Evolutionary conservation across 2,329 filamentous ascomycete genomes (phyloP).

Genomic region (Neophaeococcomyces mojaviensis): DNA sequence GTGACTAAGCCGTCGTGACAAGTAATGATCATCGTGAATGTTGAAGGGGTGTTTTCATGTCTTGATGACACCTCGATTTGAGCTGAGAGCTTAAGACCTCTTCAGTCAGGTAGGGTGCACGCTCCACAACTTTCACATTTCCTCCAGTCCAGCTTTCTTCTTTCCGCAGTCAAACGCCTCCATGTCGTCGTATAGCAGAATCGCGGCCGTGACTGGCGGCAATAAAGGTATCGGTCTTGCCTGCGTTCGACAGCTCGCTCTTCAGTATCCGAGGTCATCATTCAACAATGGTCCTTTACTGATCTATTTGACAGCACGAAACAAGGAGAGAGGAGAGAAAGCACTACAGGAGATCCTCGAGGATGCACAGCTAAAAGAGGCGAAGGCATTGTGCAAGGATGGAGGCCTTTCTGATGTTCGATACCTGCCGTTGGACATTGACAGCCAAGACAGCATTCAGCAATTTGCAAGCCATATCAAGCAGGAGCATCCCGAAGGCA

Average conservation of each 20-base stretch:
- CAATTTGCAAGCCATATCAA: conserved; percentile 36
- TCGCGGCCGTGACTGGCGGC: conserved; percentile 49
- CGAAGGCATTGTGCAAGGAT: conserved; percentile 37
- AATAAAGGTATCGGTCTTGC: conserved; percentile 45
- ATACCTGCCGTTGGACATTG: conserved; percentile 44
- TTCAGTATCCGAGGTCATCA: conserved; percentile 45
- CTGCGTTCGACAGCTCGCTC: conserved; percentile 47
- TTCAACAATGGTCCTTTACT: conserved; percentile 42
- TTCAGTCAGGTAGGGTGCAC: background rate
- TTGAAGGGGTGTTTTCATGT: too few relatives aligned
- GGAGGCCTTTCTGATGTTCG: conserved; percentile 41
- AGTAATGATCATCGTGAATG: too few relatives aligned
- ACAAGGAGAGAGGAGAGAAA: conserved; percentile 39
- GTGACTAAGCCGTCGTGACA: too few relatives aligned
- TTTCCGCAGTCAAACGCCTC: background rate
- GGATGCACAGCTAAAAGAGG: conserved; percentile 39
- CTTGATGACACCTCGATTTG: background rate
- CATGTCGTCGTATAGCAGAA: conserved; percentile 27
- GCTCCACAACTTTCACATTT: background rate
- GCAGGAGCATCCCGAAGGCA: conserved; percentile 39
- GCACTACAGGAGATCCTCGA: conserved; percentile 38
- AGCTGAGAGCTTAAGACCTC: background rate
- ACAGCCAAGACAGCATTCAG: conserved; percentile 37
- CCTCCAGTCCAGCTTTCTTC: background rate
- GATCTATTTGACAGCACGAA: conserved; percentile 49